Conservation (phyloP, 768 basidiomycete species). For the Trametes elegans region DNA sequence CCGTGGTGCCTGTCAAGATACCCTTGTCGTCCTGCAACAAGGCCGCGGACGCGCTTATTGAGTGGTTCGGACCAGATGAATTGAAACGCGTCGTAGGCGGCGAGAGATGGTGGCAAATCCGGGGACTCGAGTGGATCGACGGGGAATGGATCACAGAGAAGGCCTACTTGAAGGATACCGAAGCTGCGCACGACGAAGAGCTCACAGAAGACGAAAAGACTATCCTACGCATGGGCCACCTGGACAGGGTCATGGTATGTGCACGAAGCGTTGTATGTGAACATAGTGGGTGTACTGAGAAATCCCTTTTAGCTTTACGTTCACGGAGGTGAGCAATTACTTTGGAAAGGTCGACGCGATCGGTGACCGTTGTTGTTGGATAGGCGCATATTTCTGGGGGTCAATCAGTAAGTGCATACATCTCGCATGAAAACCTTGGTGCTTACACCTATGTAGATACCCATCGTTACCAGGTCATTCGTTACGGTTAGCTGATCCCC, state of each 20-base stretch:
- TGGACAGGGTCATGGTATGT: constrained; percentile 56
- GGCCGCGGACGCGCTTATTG: constrained; percentile 65
- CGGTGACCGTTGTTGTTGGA: not conserved
- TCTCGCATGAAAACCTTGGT: not conserved
- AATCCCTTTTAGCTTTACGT: constrained; percentile 52
- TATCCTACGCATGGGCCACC: constrained; percentile 49
- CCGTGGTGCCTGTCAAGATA: constrained; percentile 54
- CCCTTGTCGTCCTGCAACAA: constrained; percentile 55
- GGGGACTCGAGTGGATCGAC: constrained; percentile 67
- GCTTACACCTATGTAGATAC: constrained; percentile 39
- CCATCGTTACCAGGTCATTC: constrained; percentile 58
- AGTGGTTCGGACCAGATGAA: constrained; percentile 71
- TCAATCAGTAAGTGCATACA: constrained; percentile 47
- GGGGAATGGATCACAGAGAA: constrained; percentile 60
- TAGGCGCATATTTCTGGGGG: constrained; percentile 67
- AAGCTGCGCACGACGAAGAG: constrained; percentile 26
- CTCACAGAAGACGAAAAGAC: constrained; percentile 37
- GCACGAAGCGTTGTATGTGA: not conserved
- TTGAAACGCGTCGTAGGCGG: constrained; percentile 71
- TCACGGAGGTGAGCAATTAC: constrained; percentile 48
- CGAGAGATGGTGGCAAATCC: constrained; percentile 81
- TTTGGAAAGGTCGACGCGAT: not conserved
- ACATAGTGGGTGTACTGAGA: not conserved
- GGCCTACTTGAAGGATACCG: constrained; percentile 37
- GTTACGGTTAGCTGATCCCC: constrained; percentile 40